Evolutionary conservation across 192 early-diverging fungal genomes (phyloP).

Genomic region (Coemansia sp.): DNA sequence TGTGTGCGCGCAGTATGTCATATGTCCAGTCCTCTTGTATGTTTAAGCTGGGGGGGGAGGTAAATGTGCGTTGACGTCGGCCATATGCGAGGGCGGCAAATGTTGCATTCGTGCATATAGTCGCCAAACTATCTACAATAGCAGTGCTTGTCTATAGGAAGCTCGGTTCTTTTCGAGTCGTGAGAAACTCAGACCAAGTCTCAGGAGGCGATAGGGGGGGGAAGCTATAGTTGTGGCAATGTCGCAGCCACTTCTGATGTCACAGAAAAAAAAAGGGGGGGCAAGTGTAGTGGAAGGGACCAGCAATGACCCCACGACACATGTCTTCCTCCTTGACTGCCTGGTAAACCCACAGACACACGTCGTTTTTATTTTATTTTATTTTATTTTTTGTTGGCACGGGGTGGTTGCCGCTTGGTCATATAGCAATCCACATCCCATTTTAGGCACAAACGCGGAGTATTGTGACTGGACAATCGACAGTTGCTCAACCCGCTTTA

Average conservation of each 20-base stretch:
- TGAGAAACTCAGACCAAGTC: conserved; percentile 6
- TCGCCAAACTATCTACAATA: neutral
- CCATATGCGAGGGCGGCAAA: conserved; percentile 1
- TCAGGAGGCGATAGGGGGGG: neutral
- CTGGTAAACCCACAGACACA: neutral
- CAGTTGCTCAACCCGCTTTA: conserved; percentile 6
- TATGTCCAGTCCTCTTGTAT: neutral
- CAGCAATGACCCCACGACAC: conserved; percentile 1
- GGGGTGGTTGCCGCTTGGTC: conserved; percentile 3
- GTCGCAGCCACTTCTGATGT: neutral
- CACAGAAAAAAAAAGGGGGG: neutral
- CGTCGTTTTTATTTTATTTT: neutral
- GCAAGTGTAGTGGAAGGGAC: neutral
- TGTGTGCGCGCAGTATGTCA: neutral
- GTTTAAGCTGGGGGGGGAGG: neutral
- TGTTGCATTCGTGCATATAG: neutral
- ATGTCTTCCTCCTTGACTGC: neutral
- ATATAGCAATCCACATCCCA: neutral
- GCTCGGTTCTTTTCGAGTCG: neutral
- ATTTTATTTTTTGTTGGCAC: neutral
- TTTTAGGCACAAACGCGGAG: conserved; percentile 5
- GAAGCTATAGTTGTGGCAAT: neutral
- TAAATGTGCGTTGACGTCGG: neutral
- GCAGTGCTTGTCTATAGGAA: neutral
- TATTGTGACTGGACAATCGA: neutral